Evolutionary conservation across 1,139 yeast genomes (phyloP), one percentile per base, ranked within the genome.

Genomic region (Saccharomyces pastorianus): DNA sequence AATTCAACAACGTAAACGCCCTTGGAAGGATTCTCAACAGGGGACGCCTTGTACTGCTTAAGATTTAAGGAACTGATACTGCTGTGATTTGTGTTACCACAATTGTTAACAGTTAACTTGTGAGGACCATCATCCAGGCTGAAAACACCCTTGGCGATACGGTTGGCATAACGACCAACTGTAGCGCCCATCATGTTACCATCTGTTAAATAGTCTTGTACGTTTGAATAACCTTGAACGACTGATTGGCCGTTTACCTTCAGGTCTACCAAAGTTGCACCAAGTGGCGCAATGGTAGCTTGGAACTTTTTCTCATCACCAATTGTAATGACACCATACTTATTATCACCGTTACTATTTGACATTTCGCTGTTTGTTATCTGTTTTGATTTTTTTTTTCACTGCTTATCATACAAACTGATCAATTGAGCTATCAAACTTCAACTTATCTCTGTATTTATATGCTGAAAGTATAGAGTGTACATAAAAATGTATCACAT

Each of bases 161-260:
- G 73, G 67, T 83, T 83, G 55, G 87, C 86, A 55, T 73, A 78
- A 50, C 88, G 75, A 26, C 88, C 88, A 31, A 83, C 76, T 17
- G 84, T 78, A 32, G 84, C 78, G 31, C 86, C 87, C 56, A 82
- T 75, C 63, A 71, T 81, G 13, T 81, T 81, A 62, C 79, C 79
- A 9, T 60, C 54, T n/a, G 65, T 61, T 49, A 64, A 59, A 64
- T 77, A 79, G 50, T 71, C 74, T 5, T 62, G 64, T 23, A 71
- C 71, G 46, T 67, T 63, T n/a, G 68, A 69, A 57, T 71, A 77
- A 3, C 61, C 58, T 34, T 60, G 41, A 61, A 67, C 44, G 68
- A 77, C 56, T 69, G 63, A 48, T 64, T 65, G 50, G 1, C 73
- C 77, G 42, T 72, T 65, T 54, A 72, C 70, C 13, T 59, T 59